Conservation (phyloP, 257 asterid species). For the Nicotiana tomentosiformis region DNA sequence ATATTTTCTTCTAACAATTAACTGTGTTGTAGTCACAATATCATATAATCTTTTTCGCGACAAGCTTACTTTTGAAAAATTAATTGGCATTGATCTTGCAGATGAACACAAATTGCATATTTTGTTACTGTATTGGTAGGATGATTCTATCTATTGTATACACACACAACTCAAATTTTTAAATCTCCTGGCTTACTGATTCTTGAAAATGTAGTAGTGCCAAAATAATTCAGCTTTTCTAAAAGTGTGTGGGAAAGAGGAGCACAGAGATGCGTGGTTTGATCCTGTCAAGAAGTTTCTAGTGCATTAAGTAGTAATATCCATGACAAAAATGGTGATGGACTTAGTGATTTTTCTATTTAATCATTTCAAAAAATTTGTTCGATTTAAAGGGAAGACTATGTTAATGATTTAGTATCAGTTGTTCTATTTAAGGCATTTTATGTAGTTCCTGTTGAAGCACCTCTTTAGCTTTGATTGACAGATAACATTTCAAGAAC, state of each 20-base stretch:
- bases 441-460: not conserved
- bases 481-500: not conserved
- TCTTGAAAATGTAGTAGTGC: not conserved
- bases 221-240: not conserved
- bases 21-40: not conserved
- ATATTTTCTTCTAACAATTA: not conserved
- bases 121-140: not conserved
- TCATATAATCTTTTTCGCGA: not conserved
- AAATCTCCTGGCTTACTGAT: not conserved
- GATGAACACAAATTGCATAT: not conserved
- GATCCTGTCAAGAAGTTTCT: not conserved
- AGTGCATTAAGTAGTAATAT: not conserved
- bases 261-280: not conserved
- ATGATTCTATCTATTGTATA: not conserved
- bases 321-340: not conserved
- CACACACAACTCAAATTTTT: not conserved
- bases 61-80: not conserved
- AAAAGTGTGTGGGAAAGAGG: not conserved
- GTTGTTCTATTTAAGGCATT: not conserved
- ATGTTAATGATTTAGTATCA: not conserved
- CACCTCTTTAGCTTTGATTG: not conserved
- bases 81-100: not conserved
- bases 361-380: too few relatives aligned
- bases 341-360: not conserved
- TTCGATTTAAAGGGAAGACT: not conserved